Evolutionary conservation across 2,329 filamentous ascomycete species (phyloP).

Genomic region (Blastomyces gilchristii): DNA sequence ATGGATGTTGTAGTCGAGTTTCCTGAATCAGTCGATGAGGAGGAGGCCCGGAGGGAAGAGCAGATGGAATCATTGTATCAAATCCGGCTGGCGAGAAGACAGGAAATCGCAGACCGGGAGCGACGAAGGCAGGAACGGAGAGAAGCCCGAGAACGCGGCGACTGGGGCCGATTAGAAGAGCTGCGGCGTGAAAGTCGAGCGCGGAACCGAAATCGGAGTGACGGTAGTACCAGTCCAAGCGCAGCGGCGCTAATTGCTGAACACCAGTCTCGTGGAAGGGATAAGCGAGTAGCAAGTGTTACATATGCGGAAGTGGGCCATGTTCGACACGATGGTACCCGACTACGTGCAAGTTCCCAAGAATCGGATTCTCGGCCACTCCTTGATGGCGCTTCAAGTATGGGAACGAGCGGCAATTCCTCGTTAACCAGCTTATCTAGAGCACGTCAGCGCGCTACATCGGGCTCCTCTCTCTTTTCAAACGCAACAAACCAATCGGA

Average conservation of each 20-base stretch:
- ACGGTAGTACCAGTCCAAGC: conserved; percentile 22
- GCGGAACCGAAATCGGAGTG: conserved; percentile 33
- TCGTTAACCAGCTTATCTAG: conserved; percentile 17
- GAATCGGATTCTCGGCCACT: conserved; percentile 41
- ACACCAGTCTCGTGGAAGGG: conserved; percentile 35
- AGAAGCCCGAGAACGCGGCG: conserved; percentile 62
- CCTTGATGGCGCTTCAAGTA: conserved; percentile 29
- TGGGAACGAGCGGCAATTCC: conserved; percentile 23
- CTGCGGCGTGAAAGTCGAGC: conserved; percentile 49
- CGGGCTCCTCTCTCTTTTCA: conserved; percentile 29
- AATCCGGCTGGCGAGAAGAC: conserved; percentile 66
- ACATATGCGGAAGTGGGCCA: conserved; percentile 39
- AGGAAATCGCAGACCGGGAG: conserved; percentile 66
- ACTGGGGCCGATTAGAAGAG: conserved; percentile 57
- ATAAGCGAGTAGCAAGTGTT: conserved; percentile 39
- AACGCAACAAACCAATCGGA: conserved; percentile 21
- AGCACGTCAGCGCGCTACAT: conserved; percentile 24
- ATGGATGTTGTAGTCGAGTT: conserved; percentile 85
- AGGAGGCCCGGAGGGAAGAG: conserved; percentile 67
- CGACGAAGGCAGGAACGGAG: conserved; percentile 58
- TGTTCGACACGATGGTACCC: conserved; percentile 41
- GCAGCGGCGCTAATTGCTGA: conserved; percentile 35
- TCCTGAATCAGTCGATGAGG: conserved; percentile 67
- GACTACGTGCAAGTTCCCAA: conserved; percentile 37
- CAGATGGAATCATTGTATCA: conserved; percentile 93